Evolutionary conservation across 2,329 filamentous ascomycete species (phyloP).

Genomic region (Colletotrichum godetiae): DNA sequence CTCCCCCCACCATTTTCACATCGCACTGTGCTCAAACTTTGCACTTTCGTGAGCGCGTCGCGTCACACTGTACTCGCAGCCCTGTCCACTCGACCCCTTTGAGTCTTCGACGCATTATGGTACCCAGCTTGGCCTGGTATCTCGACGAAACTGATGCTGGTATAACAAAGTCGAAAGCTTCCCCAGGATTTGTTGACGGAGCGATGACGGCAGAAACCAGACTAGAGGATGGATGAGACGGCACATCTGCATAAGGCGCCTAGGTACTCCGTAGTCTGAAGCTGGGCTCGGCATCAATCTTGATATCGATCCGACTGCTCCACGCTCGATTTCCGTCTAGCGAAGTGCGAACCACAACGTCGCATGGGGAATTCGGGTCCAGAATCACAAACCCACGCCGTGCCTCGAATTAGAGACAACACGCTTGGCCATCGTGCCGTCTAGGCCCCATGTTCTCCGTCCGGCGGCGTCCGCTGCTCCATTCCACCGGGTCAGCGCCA

Average conservation of each 20-base stretch:
- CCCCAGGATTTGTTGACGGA: slow-evolving; percentile 7
- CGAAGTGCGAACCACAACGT: neutral
- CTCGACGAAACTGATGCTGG: neutral
- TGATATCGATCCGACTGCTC: neutral
- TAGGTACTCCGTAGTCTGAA: neutral
- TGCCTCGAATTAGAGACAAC: neutral
- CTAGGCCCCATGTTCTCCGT: neutral
- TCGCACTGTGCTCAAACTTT: slow-evolving; percentile 29
- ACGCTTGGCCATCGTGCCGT: neutral
- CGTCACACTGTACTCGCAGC: slow-evolving; percentile 5
- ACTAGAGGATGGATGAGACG: slow-evolving; percentile 6
- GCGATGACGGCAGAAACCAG: slow-evolving; percentile 15
- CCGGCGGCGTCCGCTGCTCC: neutral
- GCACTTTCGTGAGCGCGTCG: slow-evolving; percentile 15
- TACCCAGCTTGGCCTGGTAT: neutral
- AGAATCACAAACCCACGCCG: neutral
- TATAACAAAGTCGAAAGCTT: neutral
- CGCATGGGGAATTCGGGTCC: neutral
- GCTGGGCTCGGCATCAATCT: neutral
- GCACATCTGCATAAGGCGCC: neutral
- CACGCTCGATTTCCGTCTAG: slow-evolving; percentile 3
- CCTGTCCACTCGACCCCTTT: neutral
- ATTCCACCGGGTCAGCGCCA: slow-evolving; percentile 23
- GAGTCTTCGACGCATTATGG: slow-evolving; percentile 3
- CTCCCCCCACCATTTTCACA: neutral